Evolutionary conservation across 129 eudicot genomes (phyloP), one percentile per base, ranked within the genome.

Genomic region (Logfia minima): DNA sequence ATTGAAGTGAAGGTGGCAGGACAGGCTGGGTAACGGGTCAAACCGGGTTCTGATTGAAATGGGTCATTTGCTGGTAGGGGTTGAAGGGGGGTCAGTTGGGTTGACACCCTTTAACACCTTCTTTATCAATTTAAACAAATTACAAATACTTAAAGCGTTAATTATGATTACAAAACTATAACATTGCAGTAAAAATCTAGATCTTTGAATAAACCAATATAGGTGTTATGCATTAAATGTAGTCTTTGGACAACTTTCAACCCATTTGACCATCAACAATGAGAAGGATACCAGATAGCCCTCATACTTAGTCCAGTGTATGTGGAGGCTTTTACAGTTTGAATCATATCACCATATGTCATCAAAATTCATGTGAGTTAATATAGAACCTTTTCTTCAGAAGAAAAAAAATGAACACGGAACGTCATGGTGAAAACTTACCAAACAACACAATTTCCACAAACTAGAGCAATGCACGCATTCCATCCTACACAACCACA

Each of bases 391-490:
- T 48, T 48, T 48, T 13, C 55, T 48, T 11, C 55, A 13, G n/a
- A 14, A 48, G n/a, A 14, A 48, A 48, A 45, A 17, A 8, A 59
- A 23, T 39, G 61, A 48, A 39, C 29, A 41, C 13, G 16, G 65
- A 66, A 74, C 61, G 71, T 67, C 16, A 43, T 58, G 77, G 64
- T 70, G 28, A 60, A 56, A 72, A 84, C 90, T 89, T 79, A 94
- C 98, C 98, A 94, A 72, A 91, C 98, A 86, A 94, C 97, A 86
- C 93, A 81, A 82, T 94, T 91, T 68, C 98, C 98, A 52, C 98
- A 94, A 26, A 94, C 98, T 55, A 94, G 92, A 34, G 98, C 98
- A 75, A 89, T 83, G 93, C 98, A 94, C 18, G 98, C 98, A 78
- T 94, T 94, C 98, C 98, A 93, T 80, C 98, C 98, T 93, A 78